Evolutionary conservation across 768 basidiomycete species (phyloP).

Genomic region (Russula ochroleuca): DNA sequence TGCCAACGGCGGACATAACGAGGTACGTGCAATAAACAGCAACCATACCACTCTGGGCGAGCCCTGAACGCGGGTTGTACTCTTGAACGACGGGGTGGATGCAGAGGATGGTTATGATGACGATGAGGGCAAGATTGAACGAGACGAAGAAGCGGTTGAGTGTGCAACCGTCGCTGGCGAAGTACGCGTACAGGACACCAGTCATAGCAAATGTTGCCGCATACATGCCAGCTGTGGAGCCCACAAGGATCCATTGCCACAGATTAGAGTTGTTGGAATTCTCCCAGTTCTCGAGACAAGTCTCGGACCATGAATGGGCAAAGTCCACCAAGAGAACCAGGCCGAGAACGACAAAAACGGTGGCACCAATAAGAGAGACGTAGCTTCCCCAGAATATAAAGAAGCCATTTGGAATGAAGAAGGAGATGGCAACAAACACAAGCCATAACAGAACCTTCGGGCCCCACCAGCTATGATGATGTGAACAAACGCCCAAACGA

Average conservation of each 20-base stretch:
- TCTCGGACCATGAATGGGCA: conserved; percentile 98
- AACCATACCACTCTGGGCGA: conserved; percentile 97
- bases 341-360: conserved; percentile 93
- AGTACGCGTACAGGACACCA: conserved; percentile 86
- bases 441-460: conserved; percentile 92
- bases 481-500: conserved; percentile 14
- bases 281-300: conserved; percentile 95
- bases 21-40: conserved; percentile 96
- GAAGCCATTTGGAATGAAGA: conserved; percentile 95
- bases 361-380: conserved; percentile 84
- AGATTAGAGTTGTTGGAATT: conserved; percentile 68
- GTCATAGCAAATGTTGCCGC: conserved; percentile 80
- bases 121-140: conserved; percentile 78
- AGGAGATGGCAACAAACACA: conserved; percentile 71
- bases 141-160: conserved; percentile 98
- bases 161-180: conserved; percentile 79
- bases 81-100: conserved; percentile 87
- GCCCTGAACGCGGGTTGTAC: conserved; percentile 87
- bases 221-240: conserved; percentile 89
- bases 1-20: conserved; percentile 87
- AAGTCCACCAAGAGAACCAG: conserved; percentile 97
- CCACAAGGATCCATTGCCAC: conserved; percentile 95
- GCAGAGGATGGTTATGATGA: conserved; percentile 76
- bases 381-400: conserved; percentile 99
- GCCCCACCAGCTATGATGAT: conserved; percentile 84